These are phyloP conservation scores for Nepenthes mirabilis DNA, from an alignment of 148 eudicot species.

Conservation along the genomic window DNA sequence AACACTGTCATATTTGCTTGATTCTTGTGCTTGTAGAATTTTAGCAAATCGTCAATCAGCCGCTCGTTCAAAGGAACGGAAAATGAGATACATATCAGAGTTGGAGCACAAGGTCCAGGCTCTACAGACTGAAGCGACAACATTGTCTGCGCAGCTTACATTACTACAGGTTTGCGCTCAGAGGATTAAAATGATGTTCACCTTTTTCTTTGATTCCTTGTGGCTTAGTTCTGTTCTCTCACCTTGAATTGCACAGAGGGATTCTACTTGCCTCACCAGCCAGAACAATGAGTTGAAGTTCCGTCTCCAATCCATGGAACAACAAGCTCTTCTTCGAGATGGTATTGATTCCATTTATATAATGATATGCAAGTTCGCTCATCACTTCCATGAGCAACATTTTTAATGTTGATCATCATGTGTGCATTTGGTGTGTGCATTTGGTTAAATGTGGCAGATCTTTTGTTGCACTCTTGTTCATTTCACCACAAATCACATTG, in stretches of 20 bases:
- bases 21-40: constrained; percentile 29
- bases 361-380: no score
- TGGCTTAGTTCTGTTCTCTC: not conserved
- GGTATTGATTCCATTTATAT: constrained; percentile 28
- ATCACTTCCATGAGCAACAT: no score
- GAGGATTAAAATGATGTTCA: not conserved
- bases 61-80: constrained; percentile 92
- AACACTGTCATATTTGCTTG: not conserved
- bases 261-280: constrained; percentile 68
- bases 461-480: no score
- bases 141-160: constrained; percentile 91
- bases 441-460: no score
- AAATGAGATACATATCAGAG: constrained; percentile 83
- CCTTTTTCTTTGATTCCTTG: not conserved
- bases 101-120: constrained; percentile 95
- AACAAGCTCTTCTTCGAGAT: constrained; percentile 93
- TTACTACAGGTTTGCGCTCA: constrained; percentile 50
- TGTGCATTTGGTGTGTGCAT: no score
- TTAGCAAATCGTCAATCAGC: constrained; percentile 96
- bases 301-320: constrained; percentile 94
- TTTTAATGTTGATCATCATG: no score
- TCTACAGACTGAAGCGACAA: constrained; percentile 92
- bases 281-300: constrained; percentile 87
- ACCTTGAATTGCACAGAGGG: constrained; percentile 37
- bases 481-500: no score